Evolutionary conservation across 2,329 filamentous ascomycete species (phyloP).

Genomic region (Cladophialophora exuberans): DNA sequence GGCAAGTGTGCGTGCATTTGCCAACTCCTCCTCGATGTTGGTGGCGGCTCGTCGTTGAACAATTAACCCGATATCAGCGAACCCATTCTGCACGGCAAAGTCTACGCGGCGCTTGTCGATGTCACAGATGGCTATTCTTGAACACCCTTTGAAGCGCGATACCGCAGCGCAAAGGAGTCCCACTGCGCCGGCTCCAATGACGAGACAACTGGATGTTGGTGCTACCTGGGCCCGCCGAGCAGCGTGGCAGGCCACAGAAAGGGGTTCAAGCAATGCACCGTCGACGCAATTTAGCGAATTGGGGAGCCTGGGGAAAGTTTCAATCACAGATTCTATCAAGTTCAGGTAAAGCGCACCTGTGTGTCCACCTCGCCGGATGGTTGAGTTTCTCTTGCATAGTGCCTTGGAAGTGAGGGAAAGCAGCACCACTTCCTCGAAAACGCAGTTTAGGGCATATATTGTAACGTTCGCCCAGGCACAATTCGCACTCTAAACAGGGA

Average conservation of each 20-base stretch:
- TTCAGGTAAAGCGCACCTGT: conserved; percentile 38
- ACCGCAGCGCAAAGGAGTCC: background rate
- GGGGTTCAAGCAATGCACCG: conserved; percentile 65
- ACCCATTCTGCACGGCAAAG: background rate
- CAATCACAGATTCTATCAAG: background rate
- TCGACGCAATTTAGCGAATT: conserved; percentile 60
- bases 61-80: background rate
- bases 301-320: conserved; percentile 46
- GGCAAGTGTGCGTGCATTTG: background rate
- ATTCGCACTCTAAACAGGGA: conserved; percentile 63
- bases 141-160: background rate
- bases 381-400: conserved; percentile 65
- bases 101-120: background rate
- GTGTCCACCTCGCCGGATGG: conserved; percentile 64
- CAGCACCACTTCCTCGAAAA: conserved; percentile 49
- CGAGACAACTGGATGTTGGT: conserved; percentile 47
- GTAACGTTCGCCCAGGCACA: conserved; percentile 64
- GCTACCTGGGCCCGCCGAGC: conserved; percentile 62
- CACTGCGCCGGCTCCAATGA: conserved; percentile 2
- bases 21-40: background rate
- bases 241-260: conserved; percentile 65
- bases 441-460: conserved; percentile 66
- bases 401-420: conserved; percentile 65
- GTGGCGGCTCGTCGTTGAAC: background rate
- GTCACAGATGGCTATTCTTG: background rate